These are phyloP conservation scores for Yarrowia sp. DNA, from an alignment of 805 yeast genomes.

Conservation along the genomic window DNA sequence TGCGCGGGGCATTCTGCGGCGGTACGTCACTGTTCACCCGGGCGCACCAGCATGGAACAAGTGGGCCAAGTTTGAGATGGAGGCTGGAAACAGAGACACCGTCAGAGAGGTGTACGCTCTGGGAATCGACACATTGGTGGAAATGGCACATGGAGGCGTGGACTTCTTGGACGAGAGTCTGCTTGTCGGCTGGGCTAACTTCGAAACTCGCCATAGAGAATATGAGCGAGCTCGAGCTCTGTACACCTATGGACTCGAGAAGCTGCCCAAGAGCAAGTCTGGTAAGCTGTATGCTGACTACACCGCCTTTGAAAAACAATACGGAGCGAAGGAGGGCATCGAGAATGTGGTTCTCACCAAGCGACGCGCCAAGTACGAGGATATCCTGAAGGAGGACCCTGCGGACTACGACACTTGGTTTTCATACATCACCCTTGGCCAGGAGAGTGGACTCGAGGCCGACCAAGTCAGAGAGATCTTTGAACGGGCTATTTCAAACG, in stretches of 20 bases:
- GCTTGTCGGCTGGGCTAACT: conserved; percentile 58
- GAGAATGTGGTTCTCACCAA: conserved; percentile 53
- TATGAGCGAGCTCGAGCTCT: conserved; percentile 62
- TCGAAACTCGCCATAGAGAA: conserved; percentile 64
- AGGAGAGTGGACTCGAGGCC: conserved; percentile 40
- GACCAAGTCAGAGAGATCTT: conserved; percentile 42
- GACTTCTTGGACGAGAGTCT: conserved; percentile 43
- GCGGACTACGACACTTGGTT: conserved; percentile 81
- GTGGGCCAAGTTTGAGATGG: conserved; percentile 73
- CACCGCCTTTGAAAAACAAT: conserved; percentile 62
- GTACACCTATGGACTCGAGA: conserved; percentile 50
- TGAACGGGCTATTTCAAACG: conserved; percentile 45
- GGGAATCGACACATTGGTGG: conserved; percentile 55
- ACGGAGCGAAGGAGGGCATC: conserved; percentile 56
- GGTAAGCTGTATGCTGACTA: conserved; percentile 45
- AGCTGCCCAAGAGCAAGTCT: conserved; percentile 43
- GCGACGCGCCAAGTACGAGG: conserved; percentile 56
- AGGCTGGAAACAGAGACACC: conserved; percentile 46
- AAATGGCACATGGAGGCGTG: conserved; percentile 34
- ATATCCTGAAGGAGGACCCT: conserved; percentile 46
- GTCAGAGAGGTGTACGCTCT: conserved; percentile 65
- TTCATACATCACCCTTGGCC: conserved; percentile 57
- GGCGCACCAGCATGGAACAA: conserved; percentile 60
- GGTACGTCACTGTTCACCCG: conserved; percentile 56
- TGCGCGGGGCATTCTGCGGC: conserved; percentile 56